Percentiles rank a stretch among this genome's conserved stretches.
These are phyloP conservation scores for Wickerhamomyces strasburgensis DNA, from an alignment of 805 yeast species.

Conservation along the genomic window DNA sequence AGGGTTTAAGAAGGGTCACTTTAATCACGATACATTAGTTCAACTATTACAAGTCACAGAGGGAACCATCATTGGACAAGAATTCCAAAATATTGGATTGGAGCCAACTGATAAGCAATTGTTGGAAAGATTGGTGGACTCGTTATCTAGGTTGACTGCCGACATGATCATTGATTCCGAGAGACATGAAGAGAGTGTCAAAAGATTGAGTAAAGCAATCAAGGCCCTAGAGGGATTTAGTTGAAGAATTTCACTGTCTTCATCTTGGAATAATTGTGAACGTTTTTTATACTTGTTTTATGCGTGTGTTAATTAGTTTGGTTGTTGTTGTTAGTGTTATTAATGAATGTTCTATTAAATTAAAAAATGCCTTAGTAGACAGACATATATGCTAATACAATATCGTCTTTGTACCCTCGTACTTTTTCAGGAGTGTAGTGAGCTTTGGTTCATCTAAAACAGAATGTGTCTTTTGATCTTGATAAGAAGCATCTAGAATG, in stretches of 20 bases:
- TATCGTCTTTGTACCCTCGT: conserved; percentile 23
- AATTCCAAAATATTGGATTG: conserved; percentile 67
- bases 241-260: background rate
- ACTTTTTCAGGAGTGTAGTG: conserved; percentile 19
- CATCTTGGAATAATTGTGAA: background rate
- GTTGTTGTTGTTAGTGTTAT: background rate
- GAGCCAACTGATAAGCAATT: conserved; percentile 73
- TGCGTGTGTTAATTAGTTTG: background rate
- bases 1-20: conserved; percentile 17
- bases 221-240: conserved; percentile 80
- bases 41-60: conserved; percentile 35
- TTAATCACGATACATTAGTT: conserved; percentile 30
- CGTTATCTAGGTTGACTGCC: conserved; percentile 78
- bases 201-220: conserved; percentile 75
- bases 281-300: background rate
- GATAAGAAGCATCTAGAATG: conserved; percentile 24
- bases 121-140: conserved; percentile 80
- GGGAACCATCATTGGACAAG: conserved; percentile 44
- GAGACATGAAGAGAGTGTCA: conserved; percentile 74
- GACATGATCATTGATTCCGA: conserved; percentile 86
- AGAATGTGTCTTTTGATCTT: conserved; percentile 24
- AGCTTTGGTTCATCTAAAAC: conserved; percentile 24
- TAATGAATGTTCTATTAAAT: background rate
- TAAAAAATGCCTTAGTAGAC: background rate
- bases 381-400: conserved; percentile 13